A percentile compares a stretch with the other conserved stretches of the same genome.
These are phyloP conservation scores for Aspergillus awamori DNA, from an alignment of 2,329 filamentous ascomycete genomes.

Conservation along the genomic window DNA sequence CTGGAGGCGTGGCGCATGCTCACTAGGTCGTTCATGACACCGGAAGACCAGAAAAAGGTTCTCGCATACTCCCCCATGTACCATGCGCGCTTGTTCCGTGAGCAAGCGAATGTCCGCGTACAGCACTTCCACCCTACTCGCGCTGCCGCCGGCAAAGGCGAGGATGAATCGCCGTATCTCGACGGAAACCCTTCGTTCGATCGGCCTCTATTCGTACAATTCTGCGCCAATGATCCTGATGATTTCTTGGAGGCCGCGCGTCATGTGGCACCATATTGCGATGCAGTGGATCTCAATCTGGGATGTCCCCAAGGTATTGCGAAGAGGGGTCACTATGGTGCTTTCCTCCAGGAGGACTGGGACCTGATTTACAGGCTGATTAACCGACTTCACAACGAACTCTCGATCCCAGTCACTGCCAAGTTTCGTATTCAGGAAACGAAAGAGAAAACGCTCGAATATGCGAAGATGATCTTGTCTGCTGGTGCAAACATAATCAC, in stretches of 20 bases:
- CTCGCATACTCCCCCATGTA: slow-evolving; percentile 96
- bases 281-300: slow-evolving; percentile 92
- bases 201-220: slow-evolving; percentile 91
- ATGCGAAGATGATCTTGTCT: slow-evolving; percentile 81
- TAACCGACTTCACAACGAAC: slow-evolving; percentile 74
- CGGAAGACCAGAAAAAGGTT: slow-evolving; percentile 64
- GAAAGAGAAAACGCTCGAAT: slow-evolving; percentile 80
- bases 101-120: slow-evolving; percentile 74
- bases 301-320: slow-evolving; percentile 97
- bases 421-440: slow-evolving; percentile 92
- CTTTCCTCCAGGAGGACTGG: slow-evolving; percentile 93
- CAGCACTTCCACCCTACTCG: slow-evolving; percentile 75
- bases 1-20: slow-evolving; percentile 91
- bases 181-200: slow-evolving; percentile 87
- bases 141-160: slow-evolving; percentile 29
- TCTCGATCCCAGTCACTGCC: slow-evolving; percentile 85
- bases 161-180: slow-evolving; percentile 58
- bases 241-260: slow-evolving; percentile 66
- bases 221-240: slow-evolving; percentile 66
- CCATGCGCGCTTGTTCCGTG: slow-evolving; percentile 84
- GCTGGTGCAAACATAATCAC: slow-evolving; percentile 93
- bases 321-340: slow-evolving; percentile 84
- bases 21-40: slow-evolving; percentile 84
- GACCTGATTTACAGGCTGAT: slow-evolving; percentile 80
- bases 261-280: slow-evolving; percentile 81